Evolutionary conservation across 768 basidiomycete species (phyloP), one percentile per base, ranked within the genome.

Genomic region (Nidula microcarpa): DNA sequence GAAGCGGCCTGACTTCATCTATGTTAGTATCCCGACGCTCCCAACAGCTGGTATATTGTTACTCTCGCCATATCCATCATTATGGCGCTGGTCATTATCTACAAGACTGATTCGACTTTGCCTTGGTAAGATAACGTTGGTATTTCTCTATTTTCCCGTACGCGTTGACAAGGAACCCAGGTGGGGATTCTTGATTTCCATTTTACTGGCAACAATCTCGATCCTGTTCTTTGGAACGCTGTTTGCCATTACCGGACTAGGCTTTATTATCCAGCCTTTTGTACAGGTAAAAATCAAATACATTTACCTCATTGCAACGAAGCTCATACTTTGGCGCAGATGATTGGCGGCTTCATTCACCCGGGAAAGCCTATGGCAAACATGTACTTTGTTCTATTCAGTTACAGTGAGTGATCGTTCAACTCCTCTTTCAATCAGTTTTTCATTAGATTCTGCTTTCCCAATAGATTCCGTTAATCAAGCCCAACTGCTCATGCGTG

Each of bases 311-410:
- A 67, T 53, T 65, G 67, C 11, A 68, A 64, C 62, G 67, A 68
- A 63, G 65, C 65, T 51, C 23, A 47, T 17, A 32, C 3, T 18
- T 53, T 70, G 56, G 62, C 68, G 57, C 68, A 82, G 76, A 84
- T 84, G 80, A 76, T 82, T 16, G 80, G 78, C n/a, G 79, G 78
- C 3, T 77, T 76, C 34, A 70, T 84, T 32, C 77, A 79, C 59
- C 80, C 84, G 6, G 82, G 84, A 18, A 80, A 79, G 57, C 83
- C 84, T 1, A 79, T 84, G 52, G 84, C 85, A n/a, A 87, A 86
- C 63, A 81, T 87, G 70, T 86, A 85, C 63, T 78, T 79, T 53
- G 69, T 76, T 43, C 65, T 82, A 41, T 79, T 70, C 59, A 69
- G 79, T 48, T 78, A 76, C 57, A 77, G 76, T 77, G 35, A 62